These are phyloP conservation scores for Globisporangium cederbergense DNA, from an alignment of 352 stramenopile species.

Conservation along the genomic window DNA sequence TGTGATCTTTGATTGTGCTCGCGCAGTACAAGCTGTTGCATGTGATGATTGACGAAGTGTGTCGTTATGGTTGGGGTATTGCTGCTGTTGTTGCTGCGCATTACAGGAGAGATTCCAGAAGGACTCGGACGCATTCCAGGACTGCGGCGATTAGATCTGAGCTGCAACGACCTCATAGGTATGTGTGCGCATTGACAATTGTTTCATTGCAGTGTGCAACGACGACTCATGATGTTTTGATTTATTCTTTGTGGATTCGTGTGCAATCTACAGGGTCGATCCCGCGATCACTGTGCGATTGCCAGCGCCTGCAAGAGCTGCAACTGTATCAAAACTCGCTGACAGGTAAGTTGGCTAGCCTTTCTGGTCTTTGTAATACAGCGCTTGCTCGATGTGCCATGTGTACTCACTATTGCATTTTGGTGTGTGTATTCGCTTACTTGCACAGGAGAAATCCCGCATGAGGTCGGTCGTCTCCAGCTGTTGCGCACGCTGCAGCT, in stretches of 20 bases:
- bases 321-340: slow-evolving; percentile 81
- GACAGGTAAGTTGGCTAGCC: slow-evolving; percentile 24
- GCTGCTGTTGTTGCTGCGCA: background rate
- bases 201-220: background rate
- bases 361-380: background rate
- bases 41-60: background rate
- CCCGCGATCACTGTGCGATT: slow-evolving; percentile 40
- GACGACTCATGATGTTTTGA: background rate
- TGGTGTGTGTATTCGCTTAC: background rate
- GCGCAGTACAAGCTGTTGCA: background rate
- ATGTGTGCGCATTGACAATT: background rate
- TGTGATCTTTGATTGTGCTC: background rate
- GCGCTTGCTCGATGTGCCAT: background rate
- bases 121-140: slow-evolving; percentile 45
- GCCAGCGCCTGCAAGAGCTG: slow-evolving; percentile 65
- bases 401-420: background rate
- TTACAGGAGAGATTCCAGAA: slow-evolving; percentile 47
- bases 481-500: slow-evolving; percentile 71
- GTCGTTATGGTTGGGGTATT: background rate
- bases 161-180: slow-evolving; percentile 77
- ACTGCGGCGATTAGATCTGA: slow-evolving; percentile 70
- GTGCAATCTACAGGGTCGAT: slow-evolving; percentile 29
- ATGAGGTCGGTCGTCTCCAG: slow-evolving; percentile 48
- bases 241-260: background rate
- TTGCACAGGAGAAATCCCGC: slow-evolving; percentile 35